These are phyloP conservation scores for Phytophthora hibernalis DNA, from an alignment of 352 stramenopile species.

Conservation along the genomic window DNA sequence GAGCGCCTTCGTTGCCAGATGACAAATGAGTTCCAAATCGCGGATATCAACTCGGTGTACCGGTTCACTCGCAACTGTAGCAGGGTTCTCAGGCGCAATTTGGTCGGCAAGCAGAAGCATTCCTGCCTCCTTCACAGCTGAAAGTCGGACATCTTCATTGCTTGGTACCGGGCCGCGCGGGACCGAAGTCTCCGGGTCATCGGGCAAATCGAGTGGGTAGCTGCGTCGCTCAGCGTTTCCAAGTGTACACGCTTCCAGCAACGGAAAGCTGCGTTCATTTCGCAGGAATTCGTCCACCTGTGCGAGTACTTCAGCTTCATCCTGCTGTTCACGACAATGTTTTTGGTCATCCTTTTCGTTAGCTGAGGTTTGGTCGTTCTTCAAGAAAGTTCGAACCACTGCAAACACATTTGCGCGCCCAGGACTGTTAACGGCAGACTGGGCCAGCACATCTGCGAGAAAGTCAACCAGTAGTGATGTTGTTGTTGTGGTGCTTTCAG, in stretches of 20 bases:
- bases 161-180: constrained; percentile 24
- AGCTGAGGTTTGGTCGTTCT: constrained; percentile 2
- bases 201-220: constrained; percentile 41
- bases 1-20: constrained; percentile 46
- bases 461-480: constrained; percentile 25
- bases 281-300: constrained; percentile 25
- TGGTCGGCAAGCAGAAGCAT: constrained; percentile 16
- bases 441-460: constrained; percentile 15
- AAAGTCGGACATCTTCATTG: constrained; percentile 33
- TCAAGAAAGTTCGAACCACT: constrained; percentile 18
- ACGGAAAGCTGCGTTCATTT: constrained; percentile 17
- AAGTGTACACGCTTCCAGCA: constrained; percentile 34
- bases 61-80: constrained; percentile 21
- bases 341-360: constrained; percentile 3
- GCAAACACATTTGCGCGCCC: constrained; percentile 40
- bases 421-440: constrained; percentile 13
- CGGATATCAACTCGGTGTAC: constrained; percentile 24
- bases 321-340: not conserved
- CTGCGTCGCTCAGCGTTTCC: constrained; percentile 40
- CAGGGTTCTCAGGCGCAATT: constrained; percentile 4
- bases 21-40: constrained; percentile 66
- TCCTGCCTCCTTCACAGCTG: constrained; percentile 12
- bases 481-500: constrained; percentile 11
- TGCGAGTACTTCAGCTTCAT: not conserved
- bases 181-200: constrained; percentile 15